These are phyloP conservation scores for Candida orba DNA, from an alignment of 805 yeast genomes.

Conservation along the genomic window DNA sequence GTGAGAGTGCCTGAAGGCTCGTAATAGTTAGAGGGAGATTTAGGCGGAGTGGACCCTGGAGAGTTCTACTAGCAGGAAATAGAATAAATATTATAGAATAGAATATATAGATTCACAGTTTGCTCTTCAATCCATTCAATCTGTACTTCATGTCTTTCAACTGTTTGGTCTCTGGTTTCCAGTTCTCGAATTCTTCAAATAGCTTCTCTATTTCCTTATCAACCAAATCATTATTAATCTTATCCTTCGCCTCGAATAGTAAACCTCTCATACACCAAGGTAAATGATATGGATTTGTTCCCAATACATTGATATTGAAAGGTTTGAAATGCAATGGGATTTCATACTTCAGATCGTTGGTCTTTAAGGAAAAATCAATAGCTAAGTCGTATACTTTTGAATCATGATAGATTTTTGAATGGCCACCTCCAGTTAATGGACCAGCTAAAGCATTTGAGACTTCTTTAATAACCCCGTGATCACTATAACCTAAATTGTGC, in stretches of 20 bases:
- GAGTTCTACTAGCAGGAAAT: too few relatives aligned
- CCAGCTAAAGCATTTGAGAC: constrained; percentile 78
- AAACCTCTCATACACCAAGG: constrained; percentile 94
- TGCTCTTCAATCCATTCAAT: constrained; percentile 44
- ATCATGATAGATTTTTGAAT: constrained; percentile 82
- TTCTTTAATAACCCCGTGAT: constrained; percentile 82
- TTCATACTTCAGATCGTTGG: constrained; percentile 49
- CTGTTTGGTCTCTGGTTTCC: constrained; percentile 83
- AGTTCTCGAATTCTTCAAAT: constrained; percentile 64
- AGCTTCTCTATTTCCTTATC: constrained; percentile 53
- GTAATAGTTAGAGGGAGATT: too few relatives aligned
- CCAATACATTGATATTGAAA: constrained; percentile 58
- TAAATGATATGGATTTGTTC: constrained; percentile 73
- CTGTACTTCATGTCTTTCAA: constrained; percentile 80
- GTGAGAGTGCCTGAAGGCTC: too few relatives aligned
- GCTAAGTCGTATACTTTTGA: constrained; percentile 80
- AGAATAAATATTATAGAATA: too few relatives aligned
- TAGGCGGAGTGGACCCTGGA: too few relatives aligned
- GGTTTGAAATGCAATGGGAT: constrained; percentile 29
- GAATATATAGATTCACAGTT: constrained; percentile 12
- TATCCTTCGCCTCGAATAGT: constrained; percentile 53
- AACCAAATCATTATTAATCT: constrained; percentile 30
- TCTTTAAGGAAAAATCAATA: constrained; percentile 64
- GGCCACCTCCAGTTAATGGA: constrained; percentile 92
- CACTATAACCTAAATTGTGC: constrained; percentile 71